phyloP scores from a whole-genome alignment of 208 protist genomes.

The Leishmania tarentolae region DNA sequence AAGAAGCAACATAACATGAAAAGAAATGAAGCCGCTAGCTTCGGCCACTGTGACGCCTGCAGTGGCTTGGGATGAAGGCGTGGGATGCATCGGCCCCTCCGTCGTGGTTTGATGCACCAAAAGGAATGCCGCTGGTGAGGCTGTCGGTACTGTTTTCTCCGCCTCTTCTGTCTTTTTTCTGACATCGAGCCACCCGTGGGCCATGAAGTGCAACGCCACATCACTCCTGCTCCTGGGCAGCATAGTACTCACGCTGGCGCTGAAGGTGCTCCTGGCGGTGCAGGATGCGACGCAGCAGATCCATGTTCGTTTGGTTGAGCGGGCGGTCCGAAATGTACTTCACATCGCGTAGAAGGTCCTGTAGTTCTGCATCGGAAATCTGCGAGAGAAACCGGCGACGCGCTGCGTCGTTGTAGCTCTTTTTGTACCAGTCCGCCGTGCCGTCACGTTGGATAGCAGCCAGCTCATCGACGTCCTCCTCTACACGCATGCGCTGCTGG shows the following conservation, averaged over 20 bases:
- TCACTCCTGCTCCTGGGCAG: conserved; percentile 16
- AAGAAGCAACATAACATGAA: conserved; percentile 6
- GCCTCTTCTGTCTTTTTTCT: neutral
- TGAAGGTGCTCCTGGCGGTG: conserved; percentile 58
- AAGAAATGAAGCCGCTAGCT: neutral
- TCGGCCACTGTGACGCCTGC: neutral
- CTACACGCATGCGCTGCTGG: conserved; percentile 52
- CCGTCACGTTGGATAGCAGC: conserved; percentile 42
- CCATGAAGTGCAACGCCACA: neutral
- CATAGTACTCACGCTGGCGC: conserved; percentile 42
- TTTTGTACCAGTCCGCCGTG: conserved; percentile 58
- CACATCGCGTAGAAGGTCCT: conserved; percentile 67
- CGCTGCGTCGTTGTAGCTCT: conserved; percentile 35
- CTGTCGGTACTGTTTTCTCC: neutral
- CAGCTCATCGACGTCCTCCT: conserved; percentile 67
- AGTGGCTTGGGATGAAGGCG: neutral
- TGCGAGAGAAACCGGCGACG: conserved; percentile 34
- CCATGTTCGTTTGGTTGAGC: conserved; percentile 83
- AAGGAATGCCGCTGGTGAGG: neutral
- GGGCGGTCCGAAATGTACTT: conserved; percentile 57
- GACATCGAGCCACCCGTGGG: neutral
- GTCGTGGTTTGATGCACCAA: neutral
- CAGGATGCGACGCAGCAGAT: conserved; percentile 58
- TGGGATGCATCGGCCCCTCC: neutral
- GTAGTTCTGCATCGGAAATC: conserved; percentile 54